Base-by-base conservation (phyloP, 2,329 filamentous ascomycete genomes). In the Elsinoe necatrix region DNA sequence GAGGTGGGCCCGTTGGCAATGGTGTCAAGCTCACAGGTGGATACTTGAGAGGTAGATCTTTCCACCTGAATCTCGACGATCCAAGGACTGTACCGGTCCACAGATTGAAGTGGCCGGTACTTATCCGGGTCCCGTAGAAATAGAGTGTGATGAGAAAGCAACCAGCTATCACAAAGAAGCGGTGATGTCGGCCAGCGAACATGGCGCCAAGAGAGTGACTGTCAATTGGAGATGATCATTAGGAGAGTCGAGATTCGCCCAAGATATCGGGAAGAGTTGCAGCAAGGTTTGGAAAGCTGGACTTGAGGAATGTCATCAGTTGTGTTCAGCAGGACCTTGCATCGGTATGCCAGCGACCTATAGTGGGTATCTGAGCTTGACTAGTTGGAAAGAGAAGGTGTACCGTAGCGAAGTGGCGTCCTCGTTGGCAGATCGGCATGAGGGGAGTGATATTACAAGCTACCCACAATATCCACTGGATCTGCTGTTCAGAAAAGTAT, bases 11-110 rank as follows among this genome's bases (percentile, higher is more conserved):
- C 3, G 66, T 69, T 8, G 75, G 74, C 23, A 77, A 59, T 11
- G 66, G 62, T 6, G 64, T 68, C 39, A 71, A 60, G 7, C 63
- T 63, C 20, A 66, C 61, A 45, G 75, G 66, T 8, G 71, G 72
- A 61, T 75, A 70, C 35, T 69, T 67, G n/a, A 72, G 62, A 1
- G 69, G 66, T 1, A 75, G 64, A 25, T 68, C 65, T 18, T 63
- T 65, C 75, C 75, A 77, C 8, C 56, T 54, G 27, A 61, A 59
- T n/a, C 47, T 21, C 12, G 37, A 47, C n/a, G 18, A 25, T 31
- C 47, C 56, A 16, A 47, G 31, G 9, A 42, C 29, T 21, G 23
- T 16, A n/a, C 51, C 42, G 2, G 51, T 59, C 57, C 43, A 51
- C 23, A 42, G 42, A 14, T 56, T 52, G 56, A 59, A 55, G 20